phyloP scores from a whole-genome alignment of 2,329 filamentous ascomycete genomes.

The Colletotrichum sp. region DNA sequence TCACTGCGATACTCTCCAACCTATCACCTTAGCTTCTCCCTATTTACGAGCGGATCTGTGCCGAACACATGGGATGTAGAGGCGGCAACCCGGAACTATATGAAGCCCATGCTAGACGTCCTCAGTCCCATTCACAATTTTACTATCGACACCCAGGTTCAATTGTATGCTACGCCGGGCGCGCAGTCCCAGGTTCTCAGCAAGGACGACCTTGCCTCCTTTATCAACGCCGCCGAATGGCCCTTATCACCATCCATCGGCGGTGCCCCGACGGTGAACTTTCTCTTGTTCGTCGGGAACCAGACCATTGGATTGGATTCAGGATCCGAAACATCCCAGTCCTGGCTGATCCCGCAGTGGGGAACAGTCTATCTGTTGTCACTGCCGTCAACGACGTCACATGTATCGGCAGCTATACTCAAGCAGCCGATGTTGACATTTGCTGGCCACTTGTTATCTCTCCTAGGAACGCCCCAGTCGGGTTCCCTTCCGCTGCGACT shows the following conservation, averaged over 20 bases:
- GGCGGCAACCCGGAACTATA: slow-evolving; percentile 77
- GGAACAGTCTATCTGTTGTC: slow-evolving; percentile 71
- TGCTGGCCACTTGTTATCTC: slow-evolving; percentile 84
- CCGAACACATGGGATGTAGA: slow-evolving; percentile 95
- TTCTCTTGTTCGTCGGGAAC: slow-evolving; percentile 87
- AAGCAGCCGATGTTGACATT: slow-evolving; percentile 87
- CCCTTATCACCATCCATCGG: slow-evolving; percentile 94
- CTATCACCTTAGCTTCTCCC: slow-evolving; percentile 94
- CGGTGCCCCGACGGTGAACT: slow-evolving; percentile 92
- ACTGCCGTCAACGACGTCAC: slow-evolving; percentile 44
- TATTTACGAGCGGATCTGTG: slow-evolving; percentile 80
- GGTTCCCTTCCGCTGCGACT: slow-evolving; percentile 87
- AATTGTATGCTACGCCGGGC: slow-evolving; percentile 83
- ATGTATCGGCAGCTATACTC: slow-evolving; percentile 70
- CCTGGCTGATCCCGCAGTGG: slow-evolving; percentile 97
- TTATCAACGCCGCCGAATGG: slow-evolving; percentile 98
- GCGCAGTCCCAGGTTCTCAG: slow-evolving; percentile 69
- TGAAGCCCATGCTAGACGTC: slow-evolving; percentile 80
- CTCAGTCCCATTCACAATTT: slow-evolving; percentile 90
- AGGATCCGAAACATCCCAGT: slow-evolving; percentile 57
- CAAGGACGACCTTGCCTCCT: slow-evolving; percentile 88
- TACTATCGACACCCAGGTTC: slow-evolving; percentile 94
- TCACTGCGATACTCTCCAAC: slow-evolving; percentile 91
- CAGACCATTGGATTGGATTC: slow-evolving; percentile 66
- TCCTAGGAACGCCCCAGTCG: slow-evolving; percentile 83